A percentile compares a stretch with the other conserved stretches of the same genome.
Conservation (phyloP, 2,329 filamentous ascomycete genomes). For the Colletotrichum falcatum region DNA sequence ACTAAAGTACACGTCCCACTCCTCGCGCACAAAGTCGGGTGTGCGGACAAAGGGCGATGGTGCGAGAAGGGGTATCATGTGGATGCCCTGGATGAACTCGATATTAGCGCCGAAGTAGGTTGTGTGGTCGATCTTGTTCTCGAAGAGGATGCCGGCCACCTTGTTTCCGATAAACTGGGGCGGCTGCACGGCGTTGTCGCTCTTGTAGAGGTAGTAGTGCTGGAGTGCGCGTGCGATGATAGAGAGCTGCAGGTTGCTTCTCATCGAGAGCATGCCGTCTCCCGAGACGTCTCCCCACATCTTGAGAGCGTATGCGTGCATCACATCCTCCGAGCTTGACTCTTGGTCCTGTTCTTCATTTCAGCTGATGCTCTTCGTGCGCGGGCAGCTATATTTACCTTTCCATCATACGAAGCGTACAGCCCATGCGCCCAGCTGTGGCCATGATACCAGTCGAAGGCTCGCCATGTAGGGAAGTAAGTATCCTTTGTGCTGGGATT, state of each 20-base stretch:
- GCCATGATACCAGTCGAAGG: constrained; percentile 94
- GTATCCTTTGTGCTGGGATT: constrained; percentile 79
- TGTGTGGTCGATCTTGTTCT: constrained; percentile 94
- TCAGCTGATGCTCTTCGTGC: constrained; percentile 8
- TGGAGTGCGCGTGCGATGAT: constrained; percentile 80
- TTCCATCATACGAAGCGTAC: constrained; percentile 77
- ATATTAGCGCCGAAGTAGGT: constrained; percentile 85
- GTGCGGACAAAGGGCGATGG: constrained; percentile 75
- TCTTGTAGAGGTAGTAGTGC: constrained; percentile 85
- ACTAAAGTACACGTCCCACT: constrained; percentile 85
- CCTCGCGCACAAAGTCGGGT: constrained; percentile 78
- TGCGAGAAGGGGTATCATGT: constrained; percentile 84
- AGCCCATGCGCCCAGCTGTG: constrained; percentile 93
- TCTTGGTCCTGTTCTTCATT: constrained; percentile 71
- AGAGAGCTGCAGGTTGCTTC: constrained; percentile 85
- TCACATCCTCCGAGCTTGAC: constrained; percentile 89
- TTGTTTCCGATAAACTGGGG: constrained; percentile 84
- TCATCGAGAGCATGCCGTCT: constrained; percentile 83
- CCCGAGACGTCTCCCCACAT: constrained; percentile 89
- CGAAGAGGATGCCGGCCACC: constrained; percentile 79
- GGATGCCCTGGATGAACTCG: constrained; percentile 81
- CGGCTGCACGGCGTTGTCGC: constrained; percentile 77
- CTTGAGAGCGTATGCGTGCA: constrained; percentile 88
- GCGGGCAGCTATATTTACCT: constrained; percentile 55
- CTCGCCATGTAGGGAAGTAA: constrained; percentile 84